phyloP scores from a whole-genome alignment of 2,329 filamentous ascomycete species.

The Monosporascus sp. region DNA sequence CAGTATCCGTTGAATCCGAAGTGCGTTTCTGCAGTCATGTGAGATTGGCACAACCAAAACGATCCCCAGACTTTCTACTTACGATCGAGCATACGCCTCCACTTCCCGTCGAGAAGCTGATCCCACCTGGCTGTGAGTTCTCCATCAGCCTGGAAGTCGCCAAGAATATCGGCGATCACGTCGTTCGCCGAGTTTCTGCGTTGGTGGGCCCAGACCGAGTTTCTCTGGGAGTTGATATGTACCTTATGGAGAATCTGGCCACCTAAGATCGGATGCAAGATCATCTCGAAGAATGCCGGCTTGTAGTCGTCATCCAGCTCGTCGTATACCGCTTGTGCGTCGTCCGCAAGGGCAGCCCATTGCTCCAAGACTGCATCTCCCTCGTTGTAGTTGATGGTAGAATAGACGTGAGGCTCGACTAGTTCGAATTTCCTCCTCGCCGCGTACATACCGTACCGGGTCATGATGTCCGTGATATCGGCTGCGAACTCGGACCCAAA shows the following conservation, averaged over 20 bases:
- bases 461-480: slow-evolving; percentile 45
- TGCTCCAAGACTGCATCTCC: slow-evolving; percentile 48
- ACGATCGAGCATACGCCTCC: slow-evolving; percentile 57
- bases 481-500: slow-evolving; percentile 45
- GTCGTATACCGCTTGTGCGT: slow-evolving; percentile 52
- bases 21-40: slow-evolving; percentile 38
- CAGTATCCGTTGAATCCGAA: slow-evolving; percentile 50
- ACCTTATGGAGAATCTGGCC: slow-evolving; percentile 50
- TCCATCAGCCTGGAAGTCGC: slow-evolving; percentile 51
- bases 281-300: slow-evolving; percentile 57
- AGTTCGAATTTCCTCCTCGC: slow-evolving; percentile 56
- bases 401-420: slow-evolving; percentile 51
- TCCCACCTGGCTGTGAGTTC: slow-evolving; percentile 53
- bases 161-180: slow-evolving; percentile 45
- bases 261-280: slow-evolving; percentile 53
- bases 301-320: slow-evolving; percentile 42
- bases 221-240: slow-evolving; percentile 41
- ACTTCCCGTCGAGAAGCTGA: slow-evolving; percentile 53
- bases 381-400: slow-evolving; percentile 55
- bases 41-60: background rate
- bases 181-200: slow-evolving; percentile 46
- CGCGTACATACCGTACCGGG: slow-evolving; percentile 50
- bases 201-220: slow-evolving; percentile 45
- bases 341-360: slow-evolving; percentile 45
- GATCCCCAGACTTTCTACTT: slow-evolving; percentile 15